Conservation (phyloP, 164 flowering plant species). For the Nymphaea colorata region DNA sequence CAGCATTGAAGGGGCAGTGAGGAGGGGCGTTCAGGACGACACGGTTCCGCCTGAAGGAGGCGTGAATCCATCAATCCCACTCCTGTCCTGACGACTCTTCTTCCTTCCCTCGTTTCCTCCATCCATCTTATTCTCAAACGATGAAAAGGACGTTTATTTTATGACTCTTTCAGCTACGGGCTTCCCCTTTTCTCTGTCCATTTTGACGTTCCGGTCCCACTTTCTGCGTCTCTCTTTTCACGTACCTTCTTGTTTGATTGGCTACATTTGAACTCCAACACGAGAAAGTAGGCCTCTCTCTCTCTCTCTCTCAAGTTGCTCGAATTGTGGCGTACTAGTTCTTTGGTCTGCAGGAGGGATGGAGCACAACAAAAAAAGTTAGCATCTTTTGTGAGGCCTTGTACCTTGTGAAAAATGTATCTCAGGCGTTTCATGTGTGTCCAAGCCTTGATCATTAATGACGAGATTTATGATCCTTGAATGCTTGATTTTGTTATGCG, state of each 20-base stretch:
- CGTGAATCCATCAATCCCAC: no score
- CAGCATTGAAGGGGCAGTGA: no score
- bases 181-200: background rate
- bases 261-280: background rate
- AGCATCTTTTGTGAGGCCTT: background rate
- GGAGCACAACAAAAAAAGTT: background rate
- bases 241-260: background rate
- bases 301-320: background rate
- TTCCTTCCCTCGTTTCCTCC: no score
- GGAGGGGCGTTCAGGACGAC: no score
- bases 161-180: background rate
- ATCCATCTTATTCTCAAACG: no score
- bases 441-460: background rate
- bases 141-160: no score
- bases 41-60: no score
- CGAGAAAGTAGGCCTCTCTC: background rate
- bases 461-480: background rate
- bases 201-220: background rate
- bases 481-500: background rate
- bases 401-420: background rate
- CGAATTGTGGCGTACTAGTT: background rate
- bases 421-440: background rate
- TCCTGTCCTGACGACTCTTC: no score
- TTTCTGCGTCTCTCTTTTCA: background rate
- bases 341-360: background rate